A percentile compares a stretch with the other conserved stretches of the same genome.
phyloP scores from a whole-genome alignment of 2,329 filamentous ascomycete genomes.

The Cytospora piceae region DNA sequence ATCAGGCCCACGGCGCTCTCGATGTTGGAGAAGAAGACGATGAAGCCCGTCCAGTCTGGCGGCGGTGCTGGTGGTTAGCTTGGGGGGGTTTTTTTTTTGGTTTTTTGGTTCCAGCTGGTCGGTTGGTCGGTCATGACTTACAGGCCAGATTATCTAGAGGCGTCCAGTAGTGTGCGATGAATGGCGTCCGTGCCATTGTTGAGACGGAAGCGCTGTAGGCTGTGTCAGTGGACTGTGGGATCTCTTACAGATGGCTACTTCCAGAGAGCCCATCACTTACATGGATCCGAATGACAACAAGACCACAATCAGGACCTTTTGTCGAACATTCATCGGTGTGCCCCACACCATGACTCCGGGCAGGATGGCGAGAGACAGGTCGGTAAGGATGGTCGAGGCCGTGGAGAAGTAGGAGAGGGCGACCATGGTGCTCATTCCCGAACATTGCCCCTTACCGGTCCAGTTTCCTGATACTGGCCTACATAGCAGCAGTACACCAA shows the following conservation, averaged over 20 bases:
- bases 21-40: slow-evolving; percentile 34
- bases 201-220: slow-evolving; percentile 33
- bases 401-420: slow-evolving; percentile 38
- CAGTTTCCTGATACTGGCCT: slow-evolving; percentile 33
- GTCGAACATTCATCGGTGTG: slow-evolving; percentile 37
- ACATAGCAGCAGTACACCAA: slow-evolving; percentile 32
- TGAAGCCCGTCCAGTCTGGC: slow-evolving; percentile 34
- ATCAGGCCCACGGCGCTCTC: slow-evolving; percentile 31
- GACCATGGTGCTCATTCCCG: slow-evolving; percentile 31
- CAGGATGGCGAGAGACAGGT: slow-evolving; percentile 39
- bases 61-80: background rate
- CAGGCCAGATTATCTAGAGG: slow-evolving; percentile 33
- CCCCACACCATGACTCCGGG: slow-evolving; percentile 40
- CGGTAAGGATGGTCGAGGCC: slow-evolving; percentile 40
- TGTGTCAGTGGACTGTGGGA: slow-evolving; percentile 2
- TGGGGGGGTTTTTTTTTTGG: too few relatives aligned
- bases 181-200: slow-evolving; percentile 35
- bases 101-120: too few relatives aligned
- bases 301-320: slow-evolving; percentile 34
- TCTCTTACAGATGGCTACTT: background rate
- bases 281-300: slow-evolving; percentile 36
- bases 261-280: slow-evolving; percentile 30
- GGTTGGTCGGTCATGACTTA: slow-evolving; percentile 20
- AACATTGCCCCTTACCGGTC: slow-evolving; percentile 31
- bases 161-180: slow-evolving; percentile 32